These are phyloP conservation scores for Melanopsichium pennsylvanicum DNA, from an alignment of 1,284 basidiomycete species.

Conservation along the genomic window DNA sequence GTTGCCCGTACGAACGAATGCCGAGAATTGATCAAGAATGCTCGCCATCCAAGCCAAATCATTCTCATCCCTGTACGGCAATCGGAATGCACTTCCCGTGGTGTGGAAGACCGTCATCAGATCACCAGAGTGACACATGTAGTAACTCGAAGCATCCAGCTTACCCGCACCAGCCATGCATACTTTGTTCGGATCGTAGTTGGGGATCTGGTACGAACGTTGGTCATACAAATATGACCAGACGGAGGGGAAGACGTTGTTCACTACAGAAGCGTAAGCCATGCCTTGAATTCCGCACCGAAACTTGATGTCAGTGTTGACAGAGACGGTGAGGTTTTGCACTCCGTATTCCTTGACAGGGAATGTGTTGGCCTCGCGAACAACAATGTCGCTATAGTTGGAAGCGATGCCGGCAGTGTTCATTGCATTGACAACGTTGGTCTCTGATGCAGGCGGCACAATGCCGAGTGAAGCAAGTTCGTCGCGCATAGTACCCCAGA, in stretches of 20 bases:
- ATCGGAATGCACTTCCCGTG: constrained; percentile 19
- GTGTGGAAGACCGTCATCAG: constrained; percentile 39
- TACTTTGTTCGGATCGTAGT: constrained; percentile 31
- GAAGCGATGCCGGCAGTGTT: constrained; percentile 32
- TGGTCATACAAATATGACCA: constrained; percentile 36
- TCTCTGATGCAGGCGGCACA: constrained; percentile 37
- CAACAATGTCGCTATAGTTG: constrained; percentile 34
- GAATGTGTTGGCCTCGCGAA: constrained; percentile 30
- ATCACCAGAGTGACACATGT: constrained; percentile 49
- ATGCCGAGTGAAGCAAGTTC: constrained; percentile 47
- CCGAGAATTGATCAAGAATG: constrained; percentile 36
- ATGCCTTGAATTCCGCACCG: constrained; percentile 41
- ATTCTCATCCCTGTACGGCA: constrained; percentile 29
- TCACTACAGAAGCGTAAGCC: constrained; percentile 36
- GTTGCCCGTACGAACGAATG: constrained; percentile 35
- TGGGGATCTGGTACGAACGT: constrained; percentile 36
- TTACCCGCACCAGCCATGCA: constrained; percentile 20
- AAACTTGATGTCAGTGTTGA: constrained; percentile 38
- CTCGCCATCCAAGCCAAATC: constrained; percentile 33
- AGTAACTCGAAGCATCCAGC: constrained; percentile 26
- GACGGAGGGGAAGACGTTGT: constrained; percentile 39
- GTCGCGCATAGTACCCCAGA: constrained; percentile 51
- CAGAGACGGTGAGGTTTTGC: constrained; percentile 32
- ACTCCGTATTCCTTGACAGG: constrained; percentile 24
- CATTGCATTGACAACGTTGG: constrained; percentile 34